These are phyloP conservation scores for Capsella rubella DNA, from an alignment of 441 rosid genomes.

Conservation along the genomic window DNA sequence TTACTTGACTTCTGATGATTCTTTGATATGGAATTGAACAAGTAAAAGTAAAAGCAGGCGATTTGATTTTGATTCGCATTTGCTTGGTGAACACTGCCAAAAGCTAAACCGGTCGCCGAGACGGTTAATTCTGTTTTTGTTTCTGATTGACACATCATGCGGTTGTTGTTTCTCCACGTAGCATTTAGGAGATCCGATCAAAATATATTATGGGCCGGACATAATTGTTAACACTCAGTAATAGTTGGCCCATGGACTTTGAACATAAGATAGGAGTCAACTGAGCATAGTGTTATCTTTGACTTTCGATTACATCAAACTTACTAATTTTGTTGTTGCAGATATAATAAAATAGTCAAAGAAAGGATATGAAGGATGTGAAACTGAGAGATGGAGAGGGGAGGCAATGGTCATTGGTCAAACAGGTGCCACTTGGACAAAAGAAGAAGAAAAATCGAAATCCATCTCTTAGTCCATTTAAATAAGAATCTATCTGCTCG, in stretches of 20 bases:
- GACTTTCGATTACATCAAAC: too few relatives aligned
- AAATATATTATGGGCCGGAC: neutral
- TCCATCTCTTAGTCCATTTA: neutral
- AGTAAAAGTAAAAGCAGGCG: neutral
- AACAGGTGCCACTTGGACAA: neutral
- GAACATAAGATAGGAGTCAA: too few relatives aligned
- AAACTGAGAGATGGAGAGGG: too few relatives aligned
- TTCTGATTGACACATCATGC: conserved; percentile 14
- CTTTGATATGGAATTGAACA: conserved; percentile 8
- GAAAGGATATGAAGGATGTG: too few relatives aligned
- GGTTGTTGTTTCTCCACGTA: conserved; percentile 26
- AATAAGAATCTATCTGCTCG: too few relatives aligned
- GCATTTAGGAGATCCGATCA: neutral
- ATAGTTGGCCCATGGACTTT: conserved; percentile 17
- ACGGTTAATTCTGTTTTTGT: conserved; percentile 18
- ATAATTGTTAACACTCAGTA: too few relatives aligned
- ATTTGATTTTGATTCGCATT: conserved; percentile 32
- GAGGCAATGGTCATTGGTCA: neutral
- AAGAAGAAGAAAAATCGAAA: neutral
- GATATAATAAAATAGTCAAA: too few relatives aligned
- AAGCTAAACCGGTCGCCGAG: conserved; percentile 23
- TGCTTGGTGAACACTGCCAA: conserved; percentile 36
- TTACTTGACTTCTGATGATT: conserved; percentile 18
- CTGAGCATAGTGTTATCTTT: too few relatives aligned
- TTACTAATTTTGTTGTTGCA: too few relatives aligned